Evolutionary conservation across 2,329 filamentous ascomycete species (phyloP).

Genomic region (Beauveria asiatica): DNA sequence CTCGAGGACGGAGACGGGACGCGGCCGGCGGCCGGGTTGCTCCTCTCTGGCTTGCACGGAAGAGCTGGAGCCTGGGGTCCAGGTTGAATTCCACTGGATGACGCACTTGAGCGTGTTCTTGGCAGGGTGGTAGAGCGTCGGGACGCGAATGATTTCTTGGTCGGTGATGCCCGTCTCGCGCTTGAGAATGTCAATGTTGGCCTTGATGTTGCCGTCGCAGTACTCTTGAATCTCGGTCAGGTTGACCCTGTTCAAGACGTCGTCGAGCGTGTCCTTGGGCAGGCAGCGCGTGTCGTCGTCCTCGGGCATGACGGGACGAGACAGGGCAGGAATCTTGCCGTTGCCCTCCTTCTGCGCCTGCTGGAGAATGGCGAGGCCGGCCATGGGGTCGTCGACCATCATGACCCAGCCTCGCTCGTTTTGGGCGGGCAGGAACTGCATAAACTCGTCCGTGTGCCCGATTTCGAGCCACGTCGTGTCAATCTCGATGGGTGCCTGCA

Average conservation of each 20-base stretch:
- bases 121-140: slow-evolving; percentile 14
- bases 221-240: slow-evolving; percentile 13
- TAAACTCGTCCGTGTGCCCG: slow-evolving; percentile 22
- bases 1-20: neutral
- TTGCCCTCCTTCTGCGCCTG: slow-evolving; percentile 14
- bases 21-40: neutral
- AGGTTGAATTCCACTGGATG: neutral
- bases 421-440: slow-evolving; percentile 21
- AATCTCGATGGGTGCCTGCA: slow-evolving; percentile 26
- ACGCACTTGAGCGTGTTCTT: neutral
- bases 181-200: slow-evolving; percentile 18
- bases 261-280: slow-evolving; percentile 13
- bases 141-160: slow-evolving; percentile 17
- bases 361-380: slow-evolving; percentile 16
- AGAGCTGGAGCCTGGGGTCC: neutral
- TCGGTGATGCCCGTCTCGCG: slow-evolving; percentile 18
- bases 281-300: slow-evolving; percentile 10
- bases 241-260: slow-evolving; percentile 11
- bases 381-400: slow-evolving; percentile 17
- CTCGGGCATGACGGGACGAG: slow-evolving; percentile 8
- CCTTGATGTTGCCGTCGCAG: slow-evolving; percentile 14
- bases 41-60: neutral
- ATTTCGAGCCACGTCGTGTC: slow-evolving; percentile 21
- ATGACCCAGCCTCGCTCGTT: slow-evolving; percentile 20
- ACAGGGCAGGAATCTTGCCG: slow-evolving; percentile 13